Percentiles rank a stretch among this genome's conserved stretches.
phyloP scores from a whole-genome alignment of 2,329 filamentous ascomycete species.

The Juglanconis sp. region DNA sequence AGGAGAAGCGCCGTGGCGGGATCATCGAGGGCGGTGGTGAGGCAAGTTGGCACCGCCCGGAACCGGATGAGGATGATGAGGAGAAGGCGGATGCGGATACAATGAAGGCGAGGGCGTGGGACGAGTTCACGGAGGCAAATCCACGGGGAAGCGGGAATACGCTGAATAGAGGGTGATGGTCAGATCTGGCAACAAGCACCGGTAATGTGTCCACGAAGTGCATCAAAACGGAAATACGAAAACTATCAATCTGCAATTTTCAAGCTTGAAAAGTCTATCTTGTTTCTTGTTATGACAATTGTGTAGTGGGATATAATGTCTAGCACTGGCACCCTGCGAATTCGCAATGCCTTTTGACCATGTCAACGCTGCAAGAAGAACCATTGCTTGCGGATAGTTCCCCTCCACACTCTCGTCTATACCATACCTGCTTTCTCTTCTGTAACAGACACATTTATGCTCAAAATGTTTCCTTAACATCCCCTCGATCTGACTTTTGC shows the following conservation, averaged over 20 bases:
- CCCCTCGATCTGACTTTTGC: no score
- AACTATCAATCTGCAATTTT: not conserved
- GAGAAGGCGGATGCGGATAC: conserved; percentile 87
- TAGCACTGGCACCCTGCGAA: no score
- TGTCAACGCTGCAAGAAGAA: no score
- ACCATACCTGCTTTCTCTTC: no score
- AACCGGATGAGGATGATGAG: conserved; percentile 84
- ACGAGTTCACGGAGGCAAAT: conserved; percentile 89
- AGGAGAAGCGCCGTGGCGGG: conserved; percentile 78
- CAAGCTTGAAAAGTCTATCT: not conserved
- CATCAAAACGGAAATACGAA: not conserved
- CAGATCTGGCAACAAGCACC: not conserved
- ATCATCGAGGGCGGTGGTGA: conserved; percentile 90
- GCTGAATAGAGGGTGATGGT: conserved; percentile 64
- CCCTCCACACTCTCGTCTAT: no score
- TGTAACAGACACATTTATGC: no score
- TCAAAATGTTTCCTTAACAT: no score
- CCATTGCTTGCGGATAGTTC: no score
- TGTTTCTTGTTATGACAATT: not conserved
- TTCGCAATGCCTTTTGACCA: no score
- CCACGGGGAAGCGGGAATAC: conserved; percentile 81
- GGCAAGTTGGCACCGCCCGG: conserved; percentile 62
- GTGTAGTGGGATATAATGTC: not conserved
- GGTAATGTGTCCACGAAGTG: not conserved
- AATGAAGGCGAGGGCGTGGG: conserved; percentile 91